Base-by-base conservation (phyloP, 345 rosid species). In the Clausena lansium region DNA sequence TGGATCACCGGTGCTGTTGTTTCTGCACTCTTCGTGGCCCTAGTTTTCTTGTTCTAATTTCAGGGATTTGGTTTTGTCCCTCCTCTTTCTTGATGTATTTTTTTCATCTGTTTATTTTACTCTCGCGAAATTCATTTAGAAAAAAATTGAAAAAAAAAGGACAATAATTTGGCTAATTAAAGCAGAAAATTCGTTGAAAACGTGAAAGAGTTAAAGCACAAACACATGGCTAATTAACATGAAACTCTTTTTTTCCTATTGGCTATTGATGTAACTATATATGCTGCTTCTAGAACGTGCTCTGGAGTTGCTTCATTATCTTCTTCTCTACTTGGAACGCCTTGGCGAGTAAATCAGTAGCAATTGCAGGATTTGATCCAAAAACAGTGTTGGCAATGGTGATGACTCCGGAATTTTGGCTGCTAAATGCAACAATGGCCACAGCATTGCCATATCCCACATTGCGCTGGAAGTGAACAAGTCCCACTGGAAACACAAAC, bases 341-440 rank as follows among this genome's bases (percentile, higher is more conserved):
- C 71, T 78, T 78, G 24, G 76, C 13, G 9, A 78, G 71, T 35
- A 71, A 19, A 33, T 78, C 81, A 38, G 69, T 63, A 70, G 27
- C 7, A 41, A 71, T 78, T 3, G 24, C 2, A 1, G 57, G 54
- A 45, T 71, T 50, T 33, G 81, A 78, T 65, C 76, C 81, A 22
- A 78, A 78, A 35, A 71, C 81, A 30, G 71, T 62, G 22, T 25
- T 50, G 33, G 64, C 76, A 71, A 78, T 64, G 39, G 28, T 20
- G 38, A 62, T 63, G 7, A 71, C 28, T 71, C 81, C 75, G 0
- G 69, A 32, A 24, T 78, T 78, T 19, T 78, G 81, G 64, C 70
- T 78, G 38, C 32, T 71, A 11, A 70, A 74, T 38, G 57, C 68
- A n/a, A 55, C 77, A 61, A 74, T 61, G 39, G 69, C 77, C 4